Conservation (phyloP, 169 alveolate genomes). For the Cryptosporidium xiaoi region DNA sequence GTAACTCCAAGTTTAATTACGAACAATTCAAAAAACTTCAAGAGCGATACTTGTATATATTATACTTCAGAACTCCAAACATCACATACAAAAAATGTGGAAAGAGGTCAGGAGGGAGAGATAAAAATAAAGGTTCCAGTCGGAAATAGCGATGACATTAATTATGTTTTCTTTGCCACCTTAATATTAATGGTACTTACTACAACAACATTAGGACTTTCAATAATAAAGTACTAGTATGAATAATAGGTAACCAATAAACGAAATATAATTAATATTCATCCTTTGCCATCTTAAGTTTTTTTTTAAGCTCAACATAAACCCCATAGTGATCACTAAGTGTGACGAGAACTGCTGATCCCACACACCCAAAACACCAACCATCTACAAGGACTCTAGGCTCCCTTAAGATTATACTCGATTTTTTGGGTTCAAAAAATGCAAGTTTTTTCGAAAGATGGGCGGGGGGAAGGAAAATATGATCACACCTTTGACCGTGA, state of each 20-base stretch:
- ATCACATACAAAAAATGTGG: not conserved
- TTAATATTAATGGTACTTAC: not conserved
- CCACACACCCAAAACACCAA: conserved; percentile 80
- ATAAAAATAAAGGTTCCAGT: conserved; percentile 41
- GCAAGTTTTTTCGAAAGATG: conserved; percentile 81
- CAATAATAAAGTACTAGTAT: conserved; percentile 25
- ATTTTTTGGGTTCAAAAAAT: conserved; percentile 81
- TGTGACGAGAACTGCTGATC: conserved; percentile 86
- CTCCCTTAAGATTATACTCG: conserved; percentile 86
- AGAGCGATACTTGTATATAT: not conserved
- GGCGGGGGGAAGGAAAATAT: conserved; percentile 88
- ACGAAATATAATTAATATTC: conserved; percentile 23
- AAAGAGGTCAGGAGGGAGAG: not conserved
- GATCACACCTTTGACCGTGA: conserved; percentile 89
- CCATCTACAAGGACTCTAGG: conserved; percentile 85
- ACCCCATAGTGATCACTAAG: conserved; percentile 90
- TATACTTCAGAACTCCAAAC: not conserved
- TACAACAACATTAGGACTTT: conserved; percentile 18
- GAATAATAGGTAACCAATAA: not conserved
- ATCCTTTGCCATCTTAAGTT: not conserved
- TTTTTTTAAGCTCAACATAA: conserved; percentile 82
- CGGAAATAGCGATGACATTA: conserved; percentile 23
- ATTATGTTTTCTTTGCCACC: conserved; percentile 40
- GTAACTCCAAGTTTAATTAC: not conserved
- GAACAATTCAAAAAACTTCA: not conserved